Evolutionary conservation across 108 stramenopile species (phyloP), one percentile per base, ranked within the genome.

Genomic region (Cafeteria roenbergensis): DNA sequence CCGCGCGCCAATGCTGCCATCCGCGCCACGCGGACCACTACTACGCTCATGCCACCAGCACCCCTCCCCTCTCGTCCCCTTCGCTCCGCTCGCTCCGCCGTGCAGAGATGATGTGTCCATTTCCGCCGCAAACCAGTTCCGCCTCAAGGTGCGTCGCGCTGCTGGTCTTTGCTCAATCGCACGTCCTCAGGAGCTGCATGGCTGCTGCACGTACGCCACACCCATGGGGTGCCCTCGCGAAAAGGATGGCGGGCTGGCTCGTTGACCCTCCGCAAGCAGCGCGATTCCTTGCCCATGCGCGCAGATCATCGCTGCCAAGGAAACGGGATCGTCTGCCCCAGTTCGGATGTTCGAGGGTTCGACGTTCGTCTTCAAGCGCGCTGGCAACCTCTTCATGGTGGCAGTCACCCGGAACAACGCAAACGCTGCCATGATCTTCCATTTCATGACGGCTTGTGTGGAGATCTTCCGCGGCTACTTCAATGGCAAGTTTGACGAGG

Each of bases 381-480:
- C 90, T 68, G 78, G 87, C 71, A 93, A 95, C 72, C 87, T 99
- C 77, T 99, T 90, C 80, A 88, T 99, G 72, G 94, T 95, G 51
- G 97, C 92, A 9, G 74, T 95, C 52, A 99, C 94, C 6, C 73
- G 91, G 58, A 85, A 86, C 74, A 99, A 99, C 74, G 90, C 90
- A 48, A 95, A 99, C 75, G 91, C 94, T 1, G 90, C 90, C 30
- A 76, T 99, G 38, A 90, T 99, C 51, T 92, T 96, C 69, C 93
- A 95, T 78, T 99, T 90, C 66, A 84, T 99, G 27, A 91, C 85
- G 75, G 92, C 94, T 64, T 83, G 87, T 64, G 86, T 95, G 59
- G 71, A 84, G 32, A 88, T 99, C 69, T 82, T 95, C 50, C 90
- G 94, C 69, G 92, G 90, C 34, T 99, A 99, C 77, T 86, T 99